Evolutionary conservation across 768 basidiomycete species (phyloP), one percentile per base, ranked within the genome.

Genomic region (Leucocoprinus sp.): DNA sequence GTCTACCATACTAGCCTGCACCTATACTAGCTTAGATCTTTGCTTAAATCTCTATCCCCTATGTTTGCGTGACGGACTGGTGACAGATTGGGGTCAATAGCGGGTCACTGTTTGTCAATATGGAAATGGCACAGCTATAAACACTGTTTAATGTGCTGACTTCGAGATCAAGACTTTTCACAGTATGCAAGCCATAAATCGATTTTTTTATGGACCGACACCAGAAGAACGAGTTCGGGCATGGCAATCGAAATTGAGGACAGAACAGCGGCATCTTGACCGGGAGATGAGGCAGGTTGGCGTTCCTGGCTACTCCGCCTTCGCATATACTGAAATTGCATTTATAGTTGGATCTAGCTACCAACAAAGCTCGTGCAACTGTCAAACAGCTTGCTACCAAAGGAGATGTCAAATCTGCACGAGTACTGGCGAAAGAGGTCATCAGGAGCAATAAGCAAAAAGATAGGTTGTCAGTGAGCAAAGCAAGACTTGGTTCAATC

Each of bases 231-330:
- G 78, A 57, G 84, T 98, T 9, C 78, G 85, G 41, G 75, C 76
- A 65, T 99, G 96, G 96, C 93, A 98, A 62, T 56, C 72, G 15
- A 92, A 88, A 64, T 69, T 99, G 44, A 83, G 89, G 43, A 64
- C 75, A 46, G 90, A 98, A 62, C 74, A 80, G 57, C 77, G 96
- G 19, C 72, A 75, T 49, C 65, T 99, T 47, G 96, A 99, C 52
- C 73, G 91, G 64, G 96, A 98, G 71, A 93, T 93, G 72, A 84
- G 83, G 71, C 88, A 95, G 84, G 93, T 95, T 67, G 66, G 79
- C 46, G 55, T 48, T 54, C 47, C 49, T 48, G 42, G 44, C 48
- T 54, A 42, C 50, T 50, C 52, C 38, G 55, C 52, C 49, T 42
- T 51, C 15, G 42, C 28, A 22, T 35, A 50, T 43, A 55, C 36